A percentile compares a stretch with the other conserved stretches of the same genome.
Conservation (phyloP, 805 yeast species). For the Clavispora phyllophila region DNA sequence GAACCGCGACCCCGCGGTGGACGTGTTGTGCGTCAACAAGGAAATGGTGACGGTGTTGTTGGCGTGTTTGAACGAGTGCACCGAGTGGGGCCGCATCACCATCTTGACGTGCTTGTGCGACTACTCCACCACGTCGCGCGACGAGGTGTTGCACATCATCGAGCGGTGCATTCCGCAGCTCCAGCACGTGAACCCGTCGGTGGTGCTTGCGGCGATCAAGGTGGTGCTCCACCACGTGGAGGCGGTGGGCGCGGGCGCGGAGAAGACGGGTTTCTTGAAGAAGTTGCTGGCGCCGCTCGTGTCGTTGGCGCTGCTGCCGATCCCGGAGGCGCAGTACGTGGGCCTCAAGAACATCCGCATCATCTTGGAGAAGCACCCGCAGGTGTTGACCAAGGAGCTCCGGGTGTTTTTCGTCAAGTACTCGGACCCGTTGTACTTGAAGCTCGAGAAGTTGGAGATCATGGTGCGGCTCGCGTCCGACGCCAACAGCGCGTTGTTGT, state of each 20-base stretch:
- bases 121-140: slow-evolving; percentile 48
- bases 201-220: slow-evolving; percentile 80
- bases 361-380: slow-evolving; percentile 83
- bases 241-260: slow-evolving; percentile 32
- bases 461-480: slow-evolving; percentile 65
- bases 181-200: slow-evolving; percentile 96
- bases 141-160: slow-evolving; percentile 78
- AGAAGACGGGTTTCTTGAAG: slow-evolving; percentile 45
- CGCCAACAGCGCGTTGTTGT: slow-evolving; percentile 49
- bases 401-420: slow-evolving; percentile 88
- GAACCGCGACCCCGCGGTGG: slow-evolving; percentile 44
- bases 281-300: slow-evolving; percentile 83
- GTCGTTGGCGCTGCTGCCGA: slow-evolving; percentile 75
- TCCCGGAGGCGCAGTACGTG: slow-evolving; percentile 91
- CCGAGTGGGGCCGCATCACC: slow-evolving; percentile 98
- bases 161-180: slow-evolving; percentile 91
- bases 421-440: slow-evolving; percentile 75
- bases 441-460: slow-evolving; percentile 72
- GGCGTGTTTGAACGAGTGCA: slow-evolving; percentile 88
- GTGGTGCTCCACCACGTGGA: slow-evolving; percentile 69
- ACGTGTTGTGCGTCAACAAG: slow-evolving; percentile 33
- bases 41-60: slow-evolving; percentile 57
- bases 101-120: slow-evolving; percentile 78
- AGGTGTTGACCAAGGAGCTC: slow-evolving; percentile 67
- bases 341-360: slow-evolving; percentile 88